A percentile compares a stretch with the other conserved stretches of the same genome.
phyloP scores from a whole-genome alignment of 2,329 filamentous ascomycete species.

The Fusarium graminum region DNA sequence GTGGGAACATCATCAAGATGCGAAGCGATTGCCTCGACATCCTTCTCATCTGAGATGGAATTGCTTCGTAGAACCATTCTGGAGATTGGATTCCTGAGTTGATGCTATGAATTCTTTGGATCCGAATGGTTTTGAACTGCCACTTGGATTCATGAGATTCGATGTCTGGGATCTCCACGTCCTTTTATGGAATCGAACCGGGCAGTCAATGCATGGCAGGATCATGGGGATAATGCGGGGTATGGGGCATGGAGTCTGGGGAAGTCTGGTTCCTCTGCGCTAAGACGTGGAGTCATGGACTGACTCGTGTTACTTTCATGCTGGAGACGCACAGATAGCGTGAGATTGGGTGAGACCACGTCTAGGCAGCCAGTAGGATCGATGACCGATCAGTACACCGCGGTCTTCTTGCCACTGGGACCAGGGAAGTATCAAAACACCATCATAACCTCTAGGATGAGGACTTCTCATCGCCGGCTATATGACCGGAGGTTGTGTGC shows the following conservation, averaged over 20 bases:
- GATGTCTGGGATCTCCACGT: constrained; percentile 2
- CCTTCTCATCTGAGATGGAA: constrained; percentile 34
- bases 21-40: constrained; percentile 32
- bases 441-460: background rate
- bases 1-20: constrained; percentile 24
- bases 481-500: background rate
- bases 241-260: constrained; percentile 34
- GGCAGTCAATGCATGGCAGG: background rate
- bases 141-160: background rate
- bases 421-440: background rate
- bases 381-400: constrained; percentile 19
- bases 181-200: constrained; percentile 24
- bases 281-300: background rate
- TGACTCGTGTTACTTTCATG: constrained; percentile 2
- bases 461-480: too few relatives aligned
- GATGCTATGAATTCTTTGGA: background rate
- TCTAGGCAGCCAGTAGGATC: constrained; percentile 23
- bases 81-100: background rate
- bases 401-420: background rate
- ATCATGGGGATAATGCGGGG: constrained; percentile 16
- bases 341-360: background rate
- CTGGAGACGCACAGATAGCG: background rate
- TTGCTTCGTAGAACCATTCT: constrained; percentile 26
- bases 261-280: constrained; percentile 5
- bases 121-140: background rate